Evolutionary conservation across 768 basidiomycete species (phyloP).

Genomic region (Lepiota venenata): DNA sequence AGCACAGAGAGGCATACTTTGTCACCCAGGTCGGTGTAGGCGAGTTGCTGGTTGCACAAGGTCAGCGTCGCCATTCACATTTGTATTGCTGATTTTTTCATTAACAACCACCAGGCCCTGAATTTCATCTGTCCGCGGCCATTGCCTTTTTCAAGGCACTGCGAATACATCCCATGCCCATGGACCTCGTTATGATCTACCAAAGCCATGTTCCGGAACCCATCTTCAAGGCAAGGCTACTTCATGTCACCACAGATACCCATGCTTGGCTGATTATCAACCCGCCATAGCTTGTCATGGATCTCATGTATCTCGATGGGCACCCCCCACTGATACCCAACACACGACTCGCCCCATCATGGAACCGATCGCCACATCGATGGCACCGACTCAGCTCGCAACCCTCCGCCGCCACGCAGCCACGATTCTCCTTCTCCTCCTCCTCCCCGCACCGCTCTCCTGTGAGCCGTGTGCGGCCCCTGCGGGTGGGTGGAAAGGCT

Average conservation of each 20-base stretch:
- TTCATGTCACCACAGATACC: neutral
- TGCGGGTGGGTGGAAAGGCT: neutral
- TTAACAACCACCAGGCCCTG: conserved; percentile 52
- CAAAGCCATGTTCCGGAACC: conserved; percentile 62
- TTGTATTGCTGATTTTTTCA: conserved; percentile 7
- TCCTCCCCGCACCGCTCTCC: too few relatives aligned
- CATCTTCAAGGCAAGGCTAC: conserved; percentile 73
- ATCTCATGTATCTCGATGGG: conserved; percentile 83
- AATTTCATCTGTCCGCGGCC: conserved; percentile 78
- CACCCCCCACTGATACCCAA: neutral
- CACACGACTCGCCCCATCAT: neutral
- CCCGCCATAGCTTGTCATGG: conserved; percentile 51
- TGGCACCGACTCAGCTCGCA: too few relatives aligned
- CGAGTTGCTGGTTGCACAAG: conserved; percentile 75
- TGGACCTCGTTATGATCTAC: conserved; percentile 93
- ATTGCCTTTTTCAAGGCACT: conserved; percentile 90
- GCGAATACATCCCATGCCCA: conserved; percentile 88
- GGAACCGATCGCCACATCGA: neutral
- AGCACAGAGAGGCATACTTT: conserved; percentile 86
- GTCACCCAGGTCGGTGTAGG: conserved; percentile 86
- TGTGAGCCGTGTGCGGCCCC: neutral
- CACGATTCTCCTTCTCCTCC: too few relatives aligned
- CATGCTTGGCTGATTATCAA: conserved; percentile 8
- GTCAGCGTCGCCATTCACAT: conserved; percentile 31
- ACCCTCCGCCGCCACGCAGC: too few relatives aligned